Base-by-base conservation (phyloP, 2,329 filamentous ascomycete genomes). In the Rhynchosporium secalis region DNA sequence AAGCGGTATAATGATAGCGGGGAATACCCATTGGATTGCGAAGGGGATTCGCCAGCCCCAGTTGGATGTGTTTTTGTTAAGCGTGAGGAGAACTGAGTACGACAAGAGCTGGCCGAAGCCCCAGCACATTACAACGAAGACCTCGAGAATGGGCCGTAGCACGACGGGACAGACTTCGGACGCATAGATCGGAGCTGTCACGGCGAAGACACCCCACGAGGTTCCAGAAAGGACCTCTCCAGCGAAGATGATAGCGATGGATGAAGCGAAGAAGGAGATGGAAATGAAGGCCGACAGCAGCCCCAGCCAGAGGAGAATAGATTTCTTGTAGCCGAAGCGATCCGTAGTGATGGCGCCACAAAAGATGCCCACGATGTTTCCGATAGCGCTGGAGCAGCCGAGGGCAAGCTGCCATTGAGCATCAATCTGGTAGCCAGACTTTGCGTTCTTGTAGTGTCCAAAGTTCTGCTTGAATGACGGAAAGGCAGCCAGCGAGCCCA, bases 31-130 rank as follows among this genome's bases (percentile, higher is more conserved):
- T 64, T 80, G 78, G 26, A 73, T 2, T 79, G 71, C 2, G 78
- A 78, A 43, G 77, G 58, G 1, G 77, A 78, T 79, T 1, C 78
- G 74, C 67, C 79, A 80, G 5, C 33, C 29, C 64, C 62, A 66
- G 43, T 63, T 48, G 48, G 77, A 76, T 2, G 72, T 56, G 72
- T 56, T 20, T 77, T 73, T 1, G 78, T 65, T 29, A 51, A 29
- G 77, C 4, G 74, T 70, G 65, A 75, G 75, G 58, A 80, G 77
- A 6, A 80, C 78, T 7, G 78, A 78, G 45, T 78, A 74, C 31
- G 78, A 78, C 58, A 80, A 77, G 54, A 80, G 67, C 62, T 80
- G 78, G 20, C 79, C 78, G 8, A 80, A 80, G 66, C 80, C 78
- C 71, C 80, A 81, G 9, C 81, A 77, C 77, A 60, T 77, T 1